These are phyloP conservation scores for bread wheat (Triticum aestivum) DNA, from an alignment of 176 grass and related monocot species.

Conservation along the genomic window IWGSC_CS_RefSeq_v2.1 NC_057807.1:140616636-140617135, in stretches of 20 bases:
- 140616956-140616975: slow-evolving; percentile 23
- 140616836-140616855: slow-evolving; percentile 84
- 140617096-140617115: slow-evolving; percentile 58
- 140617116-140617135: slow-evolving; percentile 54
- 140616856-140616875: slow-evolving; percentile 65
- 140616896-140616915: slow-evolving; percentile 75
- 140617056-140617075: slow-evolving; percentile 72
- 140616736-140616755: slow-evolving; percentile 91
- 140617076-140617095: slow-evolving; percentile 68
- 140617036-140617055: slow-evolving; percentile 91
- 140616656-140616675: slow-evolving; percentile 75
- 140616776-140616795: slow-evolving; percentile 72
- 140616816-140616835: slow-evolving; percentile 93
- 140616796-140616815: slow-evolving; percentile 75
- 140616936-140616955: slow-evolving; percentile 23
- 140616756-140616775: slow-evolving; percentile 89
- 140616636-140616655: slow-evolving; percentile 59
- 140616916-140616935: slow-evolving; percentile 81
- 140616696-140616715: slow-evolving; percentile 89
- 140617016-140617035: slow-evolving; percentile 71
- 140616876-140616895: slow-evolving; percentile 68
- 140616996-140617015: slow-evolving; percentile 13
- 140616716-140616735: slow-evolving; percentile 89
- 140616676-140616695: slow-evolving; percentile 95
- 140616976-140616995: slow-evolving; percentile 16